phyloP scores from a whole-genome alignment of 2,329 filamentous ascomycete genomes.

The Alternaria ethzedia region DNA sequence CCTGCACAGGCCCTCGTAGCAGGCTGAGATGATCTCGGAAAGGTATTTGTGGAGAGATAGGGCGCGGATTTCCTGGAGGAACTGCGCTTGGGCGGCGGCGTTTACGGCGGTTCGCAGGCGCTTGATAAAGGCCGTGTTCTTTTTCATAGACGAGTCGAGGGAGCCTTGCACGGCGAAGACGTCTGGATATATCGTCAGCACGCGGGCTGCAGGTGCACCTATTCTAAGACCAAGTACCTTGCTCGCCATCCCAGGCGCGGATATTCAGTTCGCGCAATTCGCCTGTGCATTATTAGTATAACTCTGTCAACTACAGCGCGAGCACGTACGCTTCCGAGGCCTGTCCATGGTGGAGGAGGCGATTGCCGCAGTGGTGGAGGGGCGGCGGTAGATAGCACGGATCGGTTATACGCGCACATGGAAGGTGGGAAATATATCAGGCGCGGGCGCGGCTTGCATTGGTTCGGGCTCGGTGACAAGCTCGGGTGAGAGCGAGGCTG shows the following conservation, averaged over 20 bases:
- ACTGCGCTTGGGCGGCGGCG: slow-evolving; percentile 77
- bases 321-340: slow-evolving; percentile 54
- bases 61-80: slow-evolving; percentile 87
- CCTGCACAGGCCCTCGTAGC: slow-evolving; percentile 91
- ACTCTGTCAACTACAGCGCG: not conserved
- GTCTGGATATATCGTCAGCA: slow-evolving; percentile 60
- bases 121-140: slow-evolving; percentile 98
- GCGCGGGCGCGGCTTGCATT: slow-evolving; percentile 45
- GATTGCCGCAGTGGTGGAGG: slow-evolving; percentile 42
- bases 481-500: slow-evolving; percentile 24
- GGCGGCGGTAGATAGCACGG: slow-evolving; percentile 39
- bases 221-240: slow-evolving; percentile 62
- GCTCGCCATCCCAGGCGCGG: slow-evolving; percentile 86
- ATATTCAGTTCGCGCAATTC: slow-evolving; percentile 89
- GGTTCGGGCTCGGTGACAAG: slow-evolving; percentile 32
- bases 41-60: slow-evolving; percentile 95
- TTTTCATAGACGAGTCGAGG: slow-evolving; percentile 94
- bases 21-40: slow-evolving; percentile 94
- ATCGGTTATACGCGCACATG: slow-evolving; percentile 46
- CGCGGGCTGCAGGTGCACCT: slow-evolving; percentile 2
- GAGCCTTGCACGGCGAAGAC: slow-evolving; percentile 77
- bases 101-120: slow-evolving; percentile 89
- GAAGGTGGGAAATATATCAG: slow-evolving; percentile 41
- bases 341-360: slow-evolving; percentile 54
- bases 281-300: slow-evolving; percentile 61